Conservation (phyloP, 306 rosid species). For the Datisca glomerata region DNA sequence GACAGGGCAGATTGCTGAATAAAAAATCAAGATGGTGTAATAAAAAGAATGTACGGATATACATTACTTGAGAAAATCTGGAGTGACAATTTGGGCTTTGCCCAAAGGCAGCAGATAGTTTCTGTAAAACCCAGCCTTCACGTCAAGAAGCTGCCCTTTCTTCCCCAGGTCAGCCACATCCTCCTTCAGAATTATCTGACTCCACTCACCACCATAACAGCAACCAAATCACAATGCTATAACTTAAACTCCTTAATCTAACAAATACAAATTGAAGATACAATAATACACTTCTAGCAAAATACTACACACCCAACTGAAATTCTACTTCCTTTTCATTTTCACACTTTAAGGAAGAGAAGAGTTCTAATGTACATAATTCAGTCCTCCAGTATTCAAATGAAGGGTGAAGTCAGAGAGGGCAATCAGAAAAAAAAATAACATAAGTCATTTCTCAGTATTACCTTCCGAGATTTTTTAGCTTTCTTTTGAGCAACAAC, state of each 20-base stretch:
- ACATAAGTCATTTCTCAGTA: constrained; percentile 8
- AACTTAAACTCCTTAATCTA: background rate
- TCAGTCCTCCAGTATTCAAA: too few relatives aligned
- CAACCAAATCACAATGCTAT: background rate
- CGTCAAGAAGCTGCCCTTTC: constrained; percentile 66
- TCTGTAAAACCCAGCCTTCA: constrained; percentile 70
- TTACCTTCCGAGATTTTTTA: constrained; percentile 68
- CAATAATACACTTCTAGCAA: background rate
- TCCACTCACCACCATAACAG: constrained; percentile 16
- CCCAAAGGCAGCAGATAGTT: constrained; percentile 66
- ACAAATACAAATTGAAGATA: background rate
- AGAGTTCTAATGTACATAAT: too few relatives aligned
- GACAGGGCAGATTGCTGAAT: too few relatives aligned
- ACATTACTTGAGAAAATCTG: constrained; percentile 68
- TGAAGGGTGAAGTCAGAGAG: too few relatives aligned
- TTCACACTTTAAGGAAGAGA: too few relatives aligned
- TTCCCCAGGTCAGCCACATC: constrained; percentile 57
- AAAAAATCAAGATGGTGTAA: too few relatives aligned
- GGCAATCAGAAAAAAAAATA: background rate
- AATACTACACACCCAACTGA: background rate
- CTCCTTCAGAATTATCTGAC: constrained; percentile 77
- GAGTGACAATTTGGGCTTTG: constrained; percentile 76
- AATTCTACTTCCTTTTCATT: too few relatives aligned
- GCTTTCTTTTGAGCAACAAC: constrained; percentile 75
- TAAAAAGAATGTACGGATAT: constrained; percentile 1